Conservation (phyloP, 2,329 filamentous ascomycete species). For the Penicillium crustosum region DNA sequence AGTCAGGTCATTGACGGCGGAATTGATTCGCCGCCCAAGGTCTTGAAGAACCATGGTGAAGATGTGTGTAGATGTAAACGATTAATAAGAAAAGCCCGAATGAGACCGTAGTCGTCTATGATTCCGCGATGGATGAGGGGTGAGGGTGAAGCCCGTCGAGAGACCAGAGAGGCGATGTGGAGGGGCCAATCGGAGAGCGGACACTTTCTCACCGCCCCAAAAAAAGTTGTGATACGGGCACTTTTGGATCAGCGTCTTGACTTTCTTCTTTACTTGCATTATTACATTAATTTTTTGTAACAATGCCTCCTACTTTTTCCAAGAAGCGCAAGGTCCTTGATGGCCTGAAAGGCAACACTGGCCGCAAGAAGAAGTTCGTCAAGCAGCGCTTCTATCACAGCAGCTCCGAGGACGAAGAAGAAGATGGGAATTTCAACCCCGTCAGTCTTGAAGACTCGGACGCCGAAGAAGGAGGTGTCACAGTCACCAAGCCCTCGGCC, state of each 20-base stretch:
- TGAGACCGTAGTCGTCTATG: slow-evolving; percentile 2
- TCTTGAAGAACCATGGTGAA: slow-evolving; percentile 92
- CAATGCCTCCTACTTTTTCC: slow-evolving; percentile 42
- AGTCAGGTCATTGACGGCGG: slow-evolving; percentile 90
- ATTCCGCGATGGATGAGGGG: slow-evolving; percentile 20
- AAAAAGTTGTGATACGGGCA: slow-evolving; percentile 27
- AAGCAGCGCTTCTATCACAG: slow-evolving; percentile 65
- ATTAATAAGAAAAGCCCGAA: slow-evolving; percentile 4
- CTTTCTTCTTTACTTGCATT: slow-evolving; percentile 7
- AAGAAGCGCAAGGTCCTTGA: slow-evolving; percentile 63
- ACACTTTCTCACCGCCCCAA: slow-evolving; percentile 32
- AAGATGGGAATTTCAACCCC: slow-evolving; percentile 50
- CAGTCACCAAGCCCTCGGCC: slow-evolving; percentile 16
- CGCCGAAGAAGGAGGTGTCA: slow-evolving; percentile 32
- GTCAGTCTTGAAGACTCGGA: slow-evolving; percentile 52
- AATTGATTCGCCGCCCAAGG: slow-evolving; percentile 96
- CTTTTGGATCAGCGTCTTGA: slow-evolving; percentile 5
- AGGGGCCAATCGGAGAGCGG: slow-evolving; percentile 37
- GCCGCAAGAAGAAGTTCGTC: slow-evolving; percentile 57
- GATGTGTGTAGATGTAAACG: slow-evolving; percentile 7
- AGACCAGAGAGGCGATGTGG: slow-evolving; percentile 30
- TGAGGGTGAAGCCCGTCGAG: slow-evolving; percentile 19
- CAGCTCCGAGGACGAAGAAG: slow-evolving; percentile 58
- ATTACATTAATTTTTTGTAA: slow-evolving; percentile 16
- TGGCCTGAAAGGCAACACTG: slow-evolving; percentile 54